A percentile compares a stretch with the other conserved stretches of the same genome.
These are phyloP conservation scores for Capsella rubella DNA, from an alignment of 441 rosid genomes.

Conservation along the genomic window DNA sequence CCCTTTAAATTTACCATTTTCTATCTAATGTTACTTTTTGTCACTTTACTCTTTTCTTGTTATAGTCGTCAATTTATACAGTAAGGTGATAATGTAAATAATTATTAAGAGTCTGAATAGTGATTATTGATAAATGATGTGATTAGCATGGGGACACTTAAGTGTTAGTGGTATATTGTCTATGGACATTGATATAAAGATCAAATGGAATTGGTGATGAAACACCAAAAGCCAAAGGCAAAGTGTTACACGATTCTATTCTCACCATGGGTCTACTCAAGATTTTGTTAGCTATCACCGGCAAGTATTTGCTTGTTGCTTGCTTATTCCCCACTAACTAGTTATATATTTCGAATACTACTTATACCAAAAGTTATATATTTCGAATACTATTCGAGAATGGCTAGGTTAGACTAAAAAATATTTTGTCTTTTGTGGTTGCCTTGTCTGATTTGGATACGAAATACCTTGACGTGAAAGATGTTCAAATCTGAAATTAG, in stretches of 20 bases:
- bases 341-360: conserved; percentile 2
- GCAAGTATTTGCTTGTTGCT: conserved; percentile 28
- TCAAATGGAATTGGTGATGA: conserved; percentile 23
- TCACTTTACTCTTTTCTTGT: conserved; percentile 17
- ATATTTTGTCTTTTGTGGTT: conserved; percentile 17
- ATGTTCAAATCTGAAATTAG: conserved; percentile 19
- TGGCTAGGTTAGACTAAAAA: conserved; percentile 11
- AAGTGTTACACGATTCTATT: conserved; percentile 39
- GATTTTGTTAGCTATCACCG: conserved; percentile 19
- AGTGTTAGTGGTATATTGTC: conserved; percentile 21
- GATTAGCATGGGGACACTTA: conserved; percentile 38
- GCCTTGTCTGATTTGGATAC: conserved; percentile 38
- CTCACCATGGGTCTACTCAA: conserved; percentile 1
- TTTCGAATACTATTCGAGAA: conserved; percentile 1
- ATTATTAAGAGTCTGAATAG: conserved; percentile 1
- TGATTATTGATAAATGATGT: conserved; percentile 32
- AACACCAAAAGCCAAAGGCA: conserved; percentile 1
- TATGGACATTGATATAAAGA: conserved; percentile 14
- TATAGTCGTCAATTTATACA: conserved; percentile 9
- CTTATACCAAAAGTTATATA: conserved; percentile 6
- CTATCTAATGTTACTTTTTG: conserved; percentile 18
- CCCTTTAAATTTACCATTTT: conserved; percentile 17
- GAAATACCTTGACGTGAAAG: conserved; percentile 32
- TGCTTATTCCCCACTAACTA: conserved; percentile 35
- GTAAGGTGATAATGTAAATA: conserved; percentile 41